Evolutionary conservation across 1,139 yeast species (phyloP).

Genomic region (Geotrichum macrosporum): DNA sequence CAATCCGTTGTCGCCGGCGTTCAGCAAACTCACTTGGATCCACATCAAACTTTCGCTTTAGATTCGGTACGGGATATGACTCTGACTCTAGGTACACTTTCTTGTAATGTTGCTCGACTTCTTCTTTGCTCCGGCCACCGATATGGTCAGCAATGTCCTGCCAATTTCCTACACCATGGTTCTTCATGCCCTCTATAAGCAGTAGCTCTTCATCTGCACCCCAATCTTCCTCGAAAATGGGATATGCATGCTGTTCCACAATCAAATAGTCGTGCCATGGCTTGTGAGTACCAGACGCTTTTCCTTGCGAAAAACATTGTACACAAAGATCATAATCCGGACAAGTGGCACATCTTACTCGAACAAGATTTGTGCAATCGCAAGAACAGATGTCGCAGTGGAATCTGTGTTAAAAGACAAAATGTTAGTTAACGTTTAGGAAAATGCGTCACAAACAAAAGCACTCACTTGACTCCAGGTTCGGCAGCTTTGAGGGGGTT

Average conservation of each 20-base stretch:
- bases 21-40: slow-evolving; percentile 67
- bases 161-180: slow-evolving; percentile 95
- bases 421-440: slow-evolving; percentile 70
- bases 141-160: slow-evolving; percentile 93
- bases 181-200: slow-evolving; percentile 72
- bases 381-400: slow-evolving; percentile 95
- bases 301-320: slow-evolving; percentile 88
- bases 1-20: slow-evolving; percentile 66
- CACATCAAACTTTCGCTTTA: slow-evolving; percentile 64
- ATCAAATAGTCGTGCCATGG: slow-evolving; percentile 93
- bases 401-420: slow-evolving; percentile 52
- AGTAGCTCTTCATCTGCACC: slow-evolving; percentile 96
- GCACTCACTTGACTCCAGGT: slow-evolving; percentile 40
- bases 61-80: slow-evolving; percentile 72
- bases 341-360: slow-evolving; percentile 89
- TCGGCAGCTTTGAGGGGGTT: slow-evolving; percentile 32
- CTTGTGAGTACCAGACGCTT: slow-evolving; percentile 74
- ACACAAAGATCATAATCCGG: slow-evolving; percentile 93
- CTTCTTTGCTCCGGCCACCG: slow-evolving; percentile 92
- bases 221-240: slow-evolving; percentile 87
- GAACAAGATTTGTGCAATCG: slow-evolving; percentile 87
- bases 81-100: slow-evolving; percentile 74
- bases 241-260: slow-evolving; percentile 91
- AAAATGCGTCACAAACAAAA: slow-evolving; percentile 6
- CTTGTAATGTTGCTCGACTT: slow-evolving; percentile 78